Evolutionary conservation across 2,329 filamentous ascomycete species (phyloP).

Genomic region (Huntiella moniliformis): DNA sequence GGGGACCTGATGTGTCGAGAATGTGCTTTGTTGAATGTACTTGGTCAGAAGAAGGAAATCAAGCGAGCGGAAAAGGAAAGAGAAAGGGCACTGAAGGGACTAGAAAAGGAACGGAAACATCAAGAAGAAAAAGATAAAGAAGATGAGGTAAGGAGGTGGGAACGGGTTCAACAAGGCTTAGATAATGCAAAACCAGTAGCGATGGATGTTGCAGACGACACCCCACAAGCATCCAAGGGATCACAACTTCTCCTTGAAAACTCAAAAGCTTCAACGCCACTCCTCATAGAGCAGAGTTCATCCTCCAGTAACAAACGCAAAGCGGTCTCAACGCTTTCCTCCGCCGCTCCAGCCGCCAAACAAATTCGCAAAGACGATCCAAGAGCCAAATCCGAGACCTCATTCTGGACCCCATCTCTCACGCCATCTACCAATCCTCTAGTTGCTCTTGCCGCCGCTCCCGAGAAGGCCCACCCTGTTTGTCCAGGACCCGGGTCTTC

Average conservation of each 20-base stretch:
- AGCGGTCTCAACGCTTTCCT: not conserved
- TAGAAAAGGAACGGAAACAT: slow-evolving; percentile 39
- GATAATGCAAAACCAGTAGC: slow-evolving; percentile 15
- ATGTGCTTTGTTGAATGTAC: slow-evolving; percentile 78
- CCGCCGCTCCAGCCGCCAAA: not conserved
- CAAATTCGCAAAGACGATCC: not conserved
- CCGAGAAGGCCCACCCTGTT: slow-evolving; percentile 46
- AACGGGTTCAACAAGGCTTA: slow-evolving; percentile 60
- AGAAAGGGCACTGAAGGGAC: slow-evolving; percentile 25
- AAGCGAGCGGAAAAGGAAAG: slow-evolving; percentile 55
- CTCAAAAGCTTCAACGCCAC: not conserved
- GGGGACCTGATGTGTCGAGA: slow-evolving; percentile 92
- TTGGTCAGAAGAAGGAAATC: slow-evolving; percentile 80
- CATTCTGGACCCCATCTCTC: slow-evolving; percentile 82
- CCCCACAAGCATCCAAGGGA: not conserved
- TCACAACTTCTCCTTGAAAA: slow-evolving; percentile 2
- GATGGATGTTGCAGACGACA: slow-evolving; percentile 13
- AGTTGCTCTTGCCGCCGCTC: slow-evolving; percentile 19
- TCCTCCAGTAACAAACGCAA: not conserved
- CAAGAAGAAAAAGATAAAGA: slow-evolving; percentile 46
- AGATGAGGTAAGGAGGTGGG: slow-evolving; percentile 63
- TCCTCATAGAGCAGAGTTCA: not conserved
- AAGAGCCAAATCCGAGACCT: slow-evolving; percentile 38
- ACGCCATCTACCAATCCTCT: slow-evolving; percentile 33
- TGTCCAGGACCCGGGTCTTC: slow-evolving; percentile 51